Conservation (phyloP, 192 early-diverging fungal species). For the Pilobolus umbonatus region DNA sequence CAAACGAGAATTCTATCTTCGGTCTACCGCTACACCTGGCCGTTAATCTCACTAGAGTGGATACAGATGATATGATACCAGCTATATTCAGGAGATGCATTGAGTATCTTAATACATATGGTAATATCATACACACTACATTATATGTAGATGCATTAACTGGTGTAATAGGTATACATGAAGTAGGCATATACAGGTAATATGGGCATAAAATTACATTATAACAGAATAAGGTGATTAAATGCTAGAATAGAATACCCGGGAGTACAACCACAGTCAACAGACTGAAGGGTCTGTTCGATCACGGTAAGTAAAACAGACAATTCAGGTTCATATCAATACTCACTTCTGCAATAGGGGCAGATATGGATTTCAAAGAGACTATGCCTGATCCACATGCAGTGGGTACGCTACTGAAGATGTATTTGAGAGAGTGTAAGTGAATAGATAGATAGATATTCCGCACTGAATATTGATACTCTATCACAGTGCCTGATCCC, state of each 20-base stretch:
- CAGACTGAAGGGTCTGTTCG: conserved; percentile 44
- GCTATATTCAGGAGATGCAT: conserved; percentile 31
- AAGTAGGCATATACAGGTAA: conserved; percentile 53
- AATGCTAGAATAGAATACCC: conserved; percentile 32
- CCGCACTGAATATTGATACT: not conserved
- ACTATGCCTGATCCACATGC: conserved; percentile 50
- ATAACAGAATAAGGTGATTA: not conserved
- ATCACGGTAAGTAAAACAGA: conserved; percentile 37
- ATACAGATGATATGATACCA: conserved; percentile 23
- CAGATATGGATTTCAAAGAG: conserved; percentile 41
- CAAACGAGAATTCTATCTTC: conserved; percentile 23
- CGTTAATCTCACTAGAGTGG: conserved; percentile 20
- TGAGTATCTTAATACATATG: conserved; percentile 30
- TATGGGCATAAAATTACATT: not conserved
- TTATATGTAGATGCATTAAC: not conserved
- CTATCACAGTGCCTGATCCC: conserved; percentile 41
- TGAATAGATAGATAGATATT: not conserved
- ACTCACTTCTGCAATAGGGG: conserved; percentile 6
- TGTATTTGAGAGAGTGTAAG: conserved; percentile 59
- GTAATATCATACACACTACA: conserved; percentile 7
- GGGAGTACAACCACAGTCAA: conserved; percentile 49
- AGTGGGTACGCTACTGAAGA: conserved; percentile 53
- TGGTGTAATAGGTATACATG: conserved; percentile 34
- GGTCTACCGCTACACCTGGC: conserved; percentile 28
- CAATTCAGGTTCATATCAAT: too few relatives aligned